Evolutionary conservation across 1,284 basidiomycete genomes (phyloP), one percentile per base, ranked within the genome.

Genomic region (Coniophora puteana): DNA sequence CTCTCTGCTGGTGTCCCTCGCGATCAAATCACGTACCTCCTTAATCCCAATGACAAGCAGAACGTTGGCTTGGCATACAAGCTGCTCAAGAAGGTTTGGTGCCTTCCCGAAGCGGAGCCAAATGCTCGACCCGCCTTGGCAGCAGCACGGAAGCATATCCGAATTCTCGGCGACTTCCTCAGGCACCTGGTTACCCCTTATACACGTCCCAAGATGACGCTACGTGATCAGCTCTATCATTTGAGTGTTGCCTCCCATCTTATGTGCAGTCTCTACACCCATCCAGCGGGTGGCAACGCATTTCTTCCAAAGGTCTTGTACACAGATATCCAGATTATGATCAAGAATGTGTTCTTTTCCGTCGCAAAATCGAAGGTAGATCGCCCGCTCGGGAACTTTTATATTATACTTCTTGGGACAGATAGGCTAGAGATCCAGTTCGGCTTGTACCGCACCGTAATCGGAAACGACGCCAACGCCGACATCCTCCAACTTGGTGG

Each of bases 301-400:
- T 60, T 64, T 24, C 49, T 66, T 4, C 61, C 63, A 6, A 58
- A 48, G 1, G 47, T 49, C 2, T 46, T 61, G 4, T 68, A 57
- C 46, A 51, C 57, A 12, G 63, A 70, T 39, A 42, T 66, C 11
- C 59, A 59, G 57, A 54, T 62, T n/a, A n/a, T n/a, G n/a, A n/a
- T n/a, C n/a, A n/a, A n/a, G n/a, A n/a, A n/a, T n/a, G n/a, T n/a
- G n/a, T 54, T 52, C 21, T 67, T 68, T 43, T 63, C 62, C 22
- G 49, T 67, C 12, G 61, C 66, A 1, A 69, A 70, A 40, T 49
- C 58, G 3, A 62, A 67, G 36, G 45, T 63, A 5, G 58, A 66
- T 32, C 37, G 57, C 31, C 66, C 59, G 0, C 40, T 55, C 18
- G 54, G 54, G 0, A 20, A 44, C 10, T 65, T 69, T 40, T 67